A percentile compares a stretch with the other conserved stretches of the same genome.
These are phyloP conservation scores for Tirmania nivea DNA, from an alignment of 495 filamentous ascomycete genomes.

Conservation along the genomic window DNA sequence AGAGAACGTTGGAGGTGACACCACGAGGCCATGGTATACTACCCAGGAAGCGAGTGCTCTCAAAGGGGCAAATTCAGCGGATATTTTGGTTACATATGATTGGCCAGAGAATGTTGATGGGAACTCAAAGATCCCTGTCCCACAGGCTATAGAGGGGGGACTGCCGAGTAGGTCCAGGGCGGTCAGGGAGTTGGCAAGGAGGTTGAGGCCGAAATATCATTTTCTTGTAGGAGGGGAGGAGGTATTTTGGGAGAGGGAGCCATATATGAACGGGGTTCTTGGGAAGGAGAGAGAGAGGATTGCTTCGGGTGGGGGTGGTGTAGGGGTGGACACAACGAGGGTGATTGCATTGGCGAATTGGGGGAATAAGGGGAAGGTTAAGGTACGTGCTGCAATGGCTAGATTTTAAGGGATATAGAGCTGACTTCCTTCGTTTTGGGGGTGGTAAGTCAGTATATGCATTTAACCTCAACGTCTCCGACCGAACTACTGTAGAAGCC, in stretches of 20 bases:
- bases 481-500: background rate
- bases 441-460: background rate
- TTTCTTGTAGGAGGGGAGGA: constrained; percentile 30
- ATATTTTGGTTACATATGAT: constrained; percentile 65
- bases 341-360: constrained; percentile 72
- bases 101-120: constrained; percentile 57
- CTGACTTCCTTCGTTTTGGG: background rate
- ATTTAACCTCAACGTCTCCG: background rate
- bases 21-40: constrained; percentile 39
- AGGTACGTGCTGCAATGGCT: constrained; percentile 39
- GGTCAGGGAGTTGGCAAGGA: constrained; percentile 51
- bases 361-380: constrained; percentile 49
- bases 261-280: constrained; percentile 31
- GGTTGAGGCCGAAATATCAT: constrained; percentile 72
- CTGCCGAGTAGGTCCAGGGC: constrained; percentile 12
- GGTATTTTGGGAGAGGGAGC: constrained; percentile 67
- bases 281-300: constrained; percentile 4
- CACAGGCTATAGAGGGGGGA: constrained; percentile 22
- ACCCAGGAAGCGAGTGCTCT: constrained; percentile 54
- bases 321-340: constrained; percentile 34
- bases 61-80: constrained; percentile 48
- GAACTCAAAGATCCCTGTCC: constrained; percentile 20
- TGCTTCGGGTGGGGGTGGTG: background rate
- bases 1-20: background rate
- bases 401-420: constrained; percentile 28